Evolutionary conservation across 1,139 yeast genomes (phyloP), one percentile per base, ranked within the genome.

Genomic region (Geotrichum cucujoidarum): DNA sequence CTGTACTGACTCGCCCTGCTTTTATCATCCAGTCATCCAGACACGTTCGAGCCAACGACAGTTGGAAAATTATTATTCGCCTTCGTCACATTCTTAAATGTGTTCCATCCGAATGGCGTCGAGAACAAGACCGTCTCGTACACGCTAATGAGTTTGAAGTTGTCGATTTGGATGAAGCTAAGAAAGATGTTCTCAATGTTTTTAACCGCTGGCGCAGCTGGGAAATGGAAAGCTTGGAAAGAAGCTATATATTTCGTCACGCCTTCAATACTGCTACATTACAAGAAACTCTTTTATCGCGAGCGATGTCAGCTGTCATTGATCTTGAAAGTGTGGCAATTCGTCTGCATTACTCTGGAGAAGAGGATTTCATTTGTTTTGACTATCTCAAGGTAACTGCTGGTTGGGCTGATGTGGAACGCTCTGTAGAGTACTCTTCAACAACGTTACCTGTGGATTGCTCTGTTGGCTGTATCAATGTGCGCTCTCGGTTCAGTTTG

Each of bases 161-260:
- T 17, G 60, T 65, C 22, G 83, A 87, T 36, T 31, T 34, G 0
- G 59, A 55, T 0, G 70, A 73, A 56, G 86, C 89, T 0, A 71
- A 73, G 52, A 70, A 70, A 10, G 75, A 73, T 21, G 85, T 85
- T 2, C 65, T 77, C 39, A 69, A 72, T 2, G 72, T 81, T 0
- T 87, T 88, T 59, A 71, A 81, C 0, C 72, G 75, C n/a, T 90
- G 97, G 97, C 77, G 97, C 70, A 78, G 81, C 50, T 92, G 97
- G 97, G 97, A 90, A 57, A 79, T 78, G 51, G 67, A 75, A 6
- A 77, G 78, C 57, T 73, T 80, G 24, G 78, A 78, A 38, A 70
- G 80, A 41, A 75, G 81, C 45, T 75, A 71, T 46, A 58, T 55
- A 16, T 69, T 58, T 43, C 47, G 59, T 17, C 61, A 60, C 53